Conservation (phyloP, 495 filamentous ascomycete genomes). For the Aspergillus cavernicola region DNA sequence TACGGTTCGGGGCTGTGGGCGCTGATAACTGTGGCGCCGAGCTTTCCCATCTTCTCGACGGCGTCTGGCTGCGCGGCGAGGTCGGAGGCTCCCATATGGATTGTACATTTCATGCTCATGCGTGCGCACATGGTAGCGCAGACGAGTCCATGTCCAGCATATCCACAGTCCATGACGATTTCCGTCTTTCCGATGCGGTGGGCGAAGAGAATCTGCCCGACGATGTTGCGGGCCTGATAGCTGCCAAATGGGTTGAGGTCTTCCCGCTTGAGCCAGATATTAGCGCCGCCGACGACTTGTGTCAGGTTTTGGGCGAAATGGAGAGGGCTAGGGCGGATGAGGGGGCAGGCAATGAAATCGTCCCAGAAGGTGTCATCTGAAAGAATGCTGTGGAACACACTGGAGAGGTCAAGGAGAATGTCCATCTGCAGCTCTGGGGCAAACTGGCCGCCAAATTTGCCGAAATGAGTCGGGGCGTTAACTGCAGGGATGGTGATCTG, state of each 20-base stretch:
- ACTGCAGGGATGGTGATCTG: conserved; percentile 1
- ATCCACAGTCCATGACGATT: conserved; percentile 33
- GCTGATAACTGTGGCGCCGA: conserved; percentile 29
- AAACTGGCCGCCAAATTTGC: conserved; percentile 31
- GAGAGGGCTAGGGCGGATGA: conserved; percentile 21
- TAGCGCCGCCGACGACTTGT: conserved; percentile 22
- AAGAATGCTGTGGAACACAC: conserved; percentile 26
- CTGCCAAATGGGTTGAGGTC: conserved; percentile 29
- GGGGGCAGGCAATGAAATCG: conserved; percentile 25
- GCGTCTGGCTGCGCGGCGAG: conserved; percentile 25
- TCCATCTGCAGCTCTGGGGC: conserved; percentile 32
- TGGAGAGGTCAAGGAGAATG: conserved; percentile 28
- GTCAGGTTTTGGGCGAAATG: conserved; percentile 27
- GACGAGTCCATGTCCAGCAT: conserved; percentile 30
- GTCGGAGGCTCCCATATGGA: conserved; percentile 32
- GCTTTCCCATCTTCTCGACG: conserved; percentile 28
- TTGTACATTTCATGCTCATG: conserved; percentile 26
- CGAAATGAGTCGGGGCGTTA: conserved; percentile 19
- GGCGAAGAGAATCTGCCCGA: conserved; percentile 33
- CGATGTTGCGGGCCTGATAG: conserved; percentile 30
- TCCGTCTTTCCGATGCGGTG: conserved; percentile 28
- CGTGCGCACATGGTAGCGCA: conserved; percentile 33
- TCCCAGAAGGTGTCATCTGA: conserved; percentile 31
- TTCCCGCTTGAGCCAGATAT: conserved; percentile 35
- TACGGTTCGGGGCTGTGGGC: background rate